Evolutionary conservation across 139 green algal genomes (phyloP).

Genomic region (Ettlia oleoabundans): DNA sequence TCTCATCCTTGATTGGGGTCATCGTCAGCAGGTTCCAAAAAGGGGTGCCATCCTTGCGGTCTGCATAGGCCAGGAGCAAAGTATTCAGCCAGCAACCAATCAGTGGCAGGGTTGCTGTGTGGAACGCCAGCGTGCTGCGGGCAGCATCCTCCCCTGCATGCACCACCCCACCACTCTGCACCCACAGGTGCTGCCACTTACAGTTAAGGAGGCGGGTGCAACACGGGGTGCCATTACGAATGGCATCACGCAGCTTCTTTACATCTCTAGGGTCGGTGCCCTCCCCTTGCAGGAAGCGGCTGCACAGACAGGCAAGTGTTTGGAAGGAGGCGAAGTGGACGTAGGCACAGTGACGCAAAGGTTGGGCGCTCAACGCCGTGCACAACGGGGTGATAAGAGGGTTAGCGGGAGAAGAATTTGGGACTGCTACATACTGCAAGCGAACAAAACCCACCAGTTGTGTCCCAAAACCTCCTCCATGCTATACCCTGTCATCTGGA

Average conservation of each 20-base stretch:
- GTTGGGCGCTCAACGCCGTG: background rate
- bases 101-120: no score
- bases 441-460: slow-evolving; percentile 83
- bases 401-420: no score
- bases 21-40: slow-evolving; percentile 98
- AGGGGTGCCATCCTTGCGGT: slow-evolving; percentile 77
- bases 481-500: slow-evolving; percentile 96
- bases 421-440: background rate
- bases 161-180: no score
- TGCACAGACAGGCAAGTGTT: slow-evolving; percentile 42
- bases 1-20: slow-evolving; percentile 91
- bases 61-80: background rate
- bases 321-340: no score
- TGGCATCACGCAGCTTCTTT: slow-evolving; percentile 75
- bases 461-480: slow-evolving; percentile 93
- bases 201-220: slow-evolving; percentile 93
- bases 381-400: no score
- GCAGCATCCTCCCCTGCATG: no score
- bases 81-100: no score
- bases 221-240: slow-evolving; percentile 70
- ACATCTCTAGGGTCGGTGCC: slow-evolving; percentile 92
- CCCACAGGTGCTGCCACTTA: no score
- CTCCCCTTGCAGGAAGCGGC: slow-evolving; percentile 97
- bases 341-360: no score
- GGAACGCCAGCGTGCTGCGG: no score